phyloP scores from a whole-genome alignment of 768 basidiomycete species.

The Naganishia vaughanmartiniae region DNA sequence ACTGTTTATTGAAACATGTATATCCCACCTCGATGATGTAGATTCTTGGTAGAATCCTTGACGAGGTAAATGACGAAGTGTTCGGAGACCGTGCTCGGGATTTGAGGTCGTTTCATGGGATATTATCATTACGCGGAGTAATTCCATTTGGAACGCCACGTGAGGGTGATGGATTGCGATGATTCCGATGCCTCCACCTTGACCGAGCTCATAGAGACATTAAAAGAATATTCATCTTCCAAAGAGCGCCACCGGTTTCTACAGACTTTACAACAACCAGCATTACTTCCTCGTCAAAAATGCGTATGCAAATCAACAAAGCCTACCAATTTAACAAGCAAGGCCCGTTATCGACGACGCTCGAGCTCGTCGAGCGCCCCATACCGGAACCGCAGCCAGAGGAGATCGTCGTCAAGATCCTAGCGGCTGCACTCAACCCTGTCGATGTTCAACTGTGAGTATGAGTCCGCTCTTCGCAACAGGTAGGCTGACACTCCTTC shows the following conservation, averaged over 20 bases:
- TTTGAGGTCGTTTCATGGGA: too few species aligned
- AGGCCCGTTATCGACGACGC: conserved; percentile 32
- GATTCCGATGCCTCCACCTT: background rate
- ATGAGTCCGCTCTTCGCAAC: background rate
- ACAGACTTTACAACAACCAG: background rate
- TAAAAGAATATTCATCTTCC: background rate
- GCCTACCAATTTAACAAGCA: conserved; percentile 36
- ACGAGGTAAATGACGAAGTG: background rate
- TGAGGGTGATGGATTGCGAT: background rate
- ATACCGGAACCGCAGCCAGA: conserved; percentile 48
- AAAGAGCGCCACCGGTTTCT: too few species aligned
- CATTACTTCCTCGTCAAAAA: background rate
- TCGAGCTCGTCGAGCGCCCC: conserved; percentile 20
- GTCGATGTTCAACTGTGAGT: conserved; percentile 55
- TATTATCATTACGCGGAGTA: background rate
- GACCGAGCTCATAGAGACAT: background rate
- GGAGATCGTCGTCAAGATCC: conserved; percentile 59
- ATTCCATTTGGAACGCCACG: background rate
- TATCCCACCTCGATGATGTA: background rate
- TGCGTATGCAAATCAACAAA: conserved; percentile 26
- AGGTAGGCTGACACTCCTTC: background rate
- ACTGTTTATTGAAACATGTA: too few species aligned
- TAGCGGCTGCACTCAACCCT: conserved; percentile 66
- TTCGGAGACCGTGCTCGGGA: background rate
- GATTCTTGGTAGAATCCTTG: background rate